Evolutionary conservation across 768 basidiomycete genomes (phyloP).

Genomic region (Pleurotus cornucopiae): DNA sequence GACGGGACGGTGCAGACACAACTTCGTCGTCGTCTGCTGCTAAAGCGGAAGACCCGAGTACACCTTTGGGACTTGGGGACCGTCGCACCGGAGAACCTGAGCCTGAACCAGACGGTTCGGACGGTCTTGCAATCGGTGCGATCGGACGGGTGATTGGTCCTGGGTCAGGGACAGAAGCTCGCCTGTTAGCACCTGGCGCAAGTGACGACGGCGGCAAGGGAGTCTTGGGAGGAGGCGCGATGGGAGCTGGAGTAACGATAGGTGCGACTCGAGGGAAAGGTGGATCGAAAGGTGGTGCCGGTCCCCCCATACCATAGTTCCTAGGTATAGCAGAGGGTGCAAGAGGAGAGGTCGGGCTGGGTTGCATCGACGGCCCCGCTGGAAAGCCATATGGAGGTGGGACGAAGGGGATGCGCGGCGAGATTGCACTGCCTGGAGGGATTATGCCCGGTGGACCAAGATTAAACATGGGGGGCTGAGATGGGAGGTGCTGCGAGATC

Average conservation of each 20-base stretch:
- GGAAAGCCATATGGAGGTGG: conserved; percentile 51
- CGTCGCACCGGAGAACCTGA: conserved; percentile 53
- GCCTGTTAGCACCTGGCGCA: conserved; percentile 18
- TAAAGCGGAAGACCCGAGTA: conserved; percentile 74
- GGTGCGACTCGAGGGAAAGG: conserved; percentile 39
- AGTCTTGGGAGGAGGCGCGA: conserved; percentile 51
- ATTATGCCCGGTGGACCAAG: conserved; percentile 35
- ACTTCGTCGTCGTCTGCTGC: conserved; percentile 81
- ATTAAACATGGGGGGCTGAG: conserved; percentile 45
- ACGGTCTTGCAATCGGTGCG: conserved; percentile 69
- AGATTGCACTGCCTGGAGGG: conserved; percentile 40
- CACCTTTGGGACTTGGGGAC: conserved; percentile 56
- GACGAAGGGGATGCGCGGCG: conserved; percentile 52
- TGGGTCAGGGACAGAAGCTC: conserved; percentile 35
- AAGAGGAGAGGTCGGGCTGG: conserved; percentile 39
- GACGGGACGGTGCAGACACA: conserved; percentile 41
- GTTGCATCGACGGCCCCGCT: conserved; percentile 15
- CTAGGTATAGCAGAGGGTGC: conserved; percentile 53
- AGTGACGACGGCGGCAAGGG: conserved; percentile 26
- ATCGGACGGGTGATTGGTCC: conserved; percentile 62
- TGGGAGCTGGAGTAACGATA: conserved; percentile 40
- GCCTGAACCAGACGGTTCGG: conserved; percentile 52
- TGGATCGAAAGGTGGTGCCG: conserved; percentile 48
- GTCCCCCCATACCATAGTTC: conserved; percentile 38
- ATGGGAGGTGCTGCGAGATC: conserved; percentile 38